Percentiles rank a stretch among this genome's conserved stretches.
Evolutionary conservation across 306 rosid genomes (phyloP).

Genomic region (Leucaena leucocephala): DNA sequence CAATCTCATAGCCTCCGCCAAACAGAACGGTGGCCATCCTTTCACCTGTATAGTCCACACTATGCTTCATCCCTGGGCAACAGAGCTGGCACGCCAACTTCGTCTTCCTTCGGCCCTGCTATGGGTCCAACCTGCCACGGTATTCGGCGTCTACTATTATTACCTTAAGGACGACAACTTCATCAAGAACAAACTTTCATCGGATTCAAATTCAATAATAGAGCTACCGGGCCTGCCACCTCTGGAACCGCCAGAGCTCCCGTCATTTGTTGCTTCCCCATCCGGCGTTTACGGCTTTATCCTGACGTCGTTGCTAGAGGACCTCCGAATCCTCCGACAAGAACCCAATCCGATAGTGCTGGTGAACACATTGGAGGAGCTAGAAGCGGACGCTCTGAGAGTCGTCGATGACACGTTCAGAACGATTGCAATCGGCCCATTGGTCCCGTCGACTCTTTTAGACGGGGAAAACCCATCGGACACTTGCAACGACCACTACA

Average conservation of each 20-base stretch:
- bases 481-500: slow-evolving; percentile 22
- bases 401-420: slow-evolving; percentile 8
- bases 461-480: slow-evolving; percentile 44
- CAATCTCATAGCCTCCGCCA: slow-evolving; percentile 22
- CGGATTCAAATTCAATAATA: not conserved
- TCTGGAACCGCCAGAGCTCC: slow-evolving; percentile 33
- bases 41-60: slow-evolving; percentile 46
- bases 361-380: slow-evolving; percentile 47
- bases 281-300: slow-evolving; percentile 5
- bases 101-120: slow-evolving; percentile 37
- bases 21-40: slow-evolving; percentile 33
- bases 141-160: slow-evolving; percentile 46
- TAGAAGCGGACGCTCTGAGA: slow-evolving; percentile 45
- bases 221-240: slow-evolving; percentile 43
- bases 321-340: slow-evolving; percentile 30
- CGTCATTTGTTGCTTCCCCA: slow-evolving; percentile 28
- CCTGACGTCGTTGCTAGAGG: slow-evolving; percentile 36
- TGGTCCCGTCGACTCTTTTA: slow-evolving; percentile 53
- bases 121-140: slow-evolving; percentile 51
- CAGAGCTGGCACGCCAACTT: slow-evolving; percentile 35
- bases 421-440: slow-evolving; percentile 58
- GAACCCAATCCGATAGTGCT: slow-evolving; percentile 36
- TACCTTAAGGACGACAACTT: slow-evolving; percentile 38
- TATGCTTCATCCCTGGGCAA: slow-evolving; percentile 46
- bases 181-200: slow-evolving; percentile 4